A percentile compares a stretch with the other conserved stretches of the same genome.
phyloP scores from a whole-genome alignment of 1,284 basidiomycete species.

The Ganoderma boninense region DNA sequence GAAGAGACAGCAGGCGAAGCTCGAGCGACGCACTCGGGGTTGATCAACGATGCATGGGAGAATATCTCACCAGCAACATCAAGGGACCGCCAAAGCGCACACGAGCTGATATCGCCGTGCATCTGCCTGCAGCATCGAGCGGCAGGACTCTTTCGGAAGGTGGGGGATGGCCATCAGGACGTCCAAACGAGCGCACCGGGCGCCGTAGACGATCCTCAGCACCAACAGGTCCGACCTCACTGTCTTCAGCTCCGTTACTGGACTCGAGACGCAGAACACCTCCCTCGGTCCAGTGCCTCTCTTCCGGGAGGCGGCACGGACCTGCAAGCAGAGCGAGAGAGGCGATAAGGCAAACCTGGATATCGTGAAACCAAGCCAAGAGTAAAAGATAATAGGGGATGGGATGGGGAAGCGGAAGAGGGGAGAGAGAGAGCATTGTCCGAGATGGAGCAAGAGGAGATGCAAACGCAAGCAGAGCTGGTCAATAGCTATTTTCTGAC shows the following conservation, averaged over 20 bases:
- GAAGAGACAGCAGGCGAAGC: conserved; percentile 25
- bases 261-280: conserved; percentile 18
- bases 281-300: conserved; percentile 29
- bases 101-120: conserved; percentile 33
- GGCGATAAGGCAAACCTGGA: conserved; percentile 22
- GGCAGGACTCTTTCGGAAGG: conserved; percentile 46
- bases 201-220: conserved; percentile 35
- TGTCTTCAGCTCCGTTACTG: conserved; percentile 26
- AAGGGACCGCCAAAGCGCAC: conserved; percentile 27
- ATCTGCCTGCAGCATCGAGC: conserved; percentile 56
- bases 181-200: conserved; percentile 37
- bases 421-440: conserved; percentile 31
- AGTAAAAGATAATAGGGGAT: conserved; percentile 30
- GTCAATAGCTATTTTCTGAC: conserved; percentile 67
- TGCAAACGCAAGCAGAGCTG: conserved; percentile 32
- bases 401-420: conserved; percentile 27
- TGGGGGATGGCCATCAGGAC: conserved; percentile 24
- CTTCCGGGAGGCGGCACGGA: conserved; percentile 30
- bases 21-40: conserved; percentile 31
- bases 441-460: conserved; percentile 32
- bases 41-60: conserved; percentile 51
- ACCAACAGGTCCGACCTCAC: conserved; percentile 27
- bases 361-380: conserved; percentile 21
- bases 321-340: conserved; percentile 31
- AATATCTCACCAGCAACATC: conserved; percentile 31